Evolutionary conservation across 805 yeast genomes (phyloP).

Genomic region (Barnettozyma siamensis): DNA sequence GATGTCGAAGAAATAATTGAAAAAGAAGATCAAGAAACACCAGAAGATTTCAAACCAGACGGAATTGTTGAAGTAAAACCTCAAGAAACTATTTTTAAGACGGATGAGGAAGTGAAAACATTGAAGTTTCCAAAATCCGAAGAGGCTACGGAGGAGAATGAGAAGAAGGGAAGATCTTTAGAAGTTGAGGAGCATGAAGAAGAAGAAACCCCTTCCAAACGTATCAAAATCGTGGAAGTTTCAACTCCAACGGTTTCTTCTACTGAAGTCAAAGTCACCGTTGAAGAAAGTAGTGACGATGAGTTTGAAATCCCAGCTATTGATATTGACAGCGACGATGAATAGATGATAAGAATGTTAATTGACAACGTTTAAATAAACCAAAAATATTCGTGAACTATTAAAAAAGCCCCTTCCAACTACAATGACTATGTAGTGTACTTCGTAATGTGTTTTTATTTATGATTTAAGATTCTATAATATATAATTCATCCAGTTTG

Average conservation of each 20-base stretch:
- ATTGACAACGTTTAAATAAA: no score
- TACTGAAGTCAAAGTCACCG: conserved; percentile 11
- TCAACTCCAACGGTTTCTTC: background rate
- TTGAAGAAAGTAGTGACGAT: conserved; percentile 29
- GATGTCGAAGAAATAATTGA: background rate
- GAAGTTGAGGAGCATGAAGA: conserved; percentile 16
- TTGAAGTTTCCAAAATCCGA: conserved; percentile 17
- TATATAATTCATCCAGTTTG: no score
- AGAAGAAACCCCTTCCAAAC: conserved; percentile 22
- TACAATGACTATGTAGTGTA: no score
- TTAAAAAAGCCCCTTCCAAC: no score
- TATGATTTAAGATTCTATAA: no score
- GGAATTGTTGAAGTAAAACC: conserved; percentile 1
- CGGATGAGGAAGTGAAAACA: conserved; percentile 20
- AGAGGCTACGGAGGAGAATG: conserved; percentile 1
- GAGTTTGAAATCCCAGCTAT: conserved; percentile 50
- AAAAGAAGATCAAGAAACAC: conserved; percentile 8
- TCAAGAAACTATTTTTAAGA: conserved; percentile 17
- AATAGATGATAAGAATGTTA: no score
- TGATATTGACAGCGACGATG: conserved; percentile 38
- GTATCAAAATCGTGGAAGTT: conserved; percentile 17
- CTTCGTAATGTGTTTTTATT: no score
- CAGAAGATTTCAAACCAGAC: conserved; percentile 12
- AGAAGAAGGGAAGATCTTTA: conserved; percentile 16
- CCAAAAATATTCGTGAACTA: no score